Evolutionary conservation across 352 stramenopile species (phyloP).

Genomic region (Peronospora tabacina): DNA sequence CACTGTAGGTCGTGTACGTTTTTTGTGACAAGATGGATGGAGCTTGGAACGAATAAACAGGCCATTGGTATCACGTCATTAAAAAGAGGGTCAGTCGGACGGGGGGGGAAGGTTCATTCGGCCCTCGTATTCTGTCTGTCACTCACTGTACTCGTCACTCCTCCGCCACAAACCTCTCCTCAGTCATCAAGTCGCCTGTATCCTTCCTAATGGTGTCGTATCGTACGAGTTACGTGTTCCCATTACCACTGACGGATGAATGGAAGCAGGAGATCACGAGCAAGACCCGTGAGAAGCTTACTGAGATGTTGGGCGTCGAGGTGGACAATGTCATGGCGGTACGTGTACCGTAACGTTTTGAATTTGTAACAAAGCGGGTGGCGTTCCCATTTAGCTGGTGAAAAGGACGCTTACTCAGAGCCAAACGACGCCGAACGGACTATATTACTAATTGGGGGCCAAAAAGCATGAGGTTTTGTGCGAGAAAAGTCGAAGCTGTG

Average conservation of each 20-base stretch:
- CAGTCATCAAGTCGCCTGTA: background rate
- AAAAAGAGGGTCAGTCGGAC: too few relatives aligned
- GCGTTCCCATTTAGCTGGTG: slow-evolving; percentile 17
- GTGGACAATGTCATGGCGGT: slow-evolving; percentile 85
- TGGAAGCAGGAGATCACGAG: slow-evolving; percentile 53
- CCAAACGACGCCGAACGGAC: too few relatives aligned
- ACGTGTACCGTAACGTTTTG: slow-evolving; percentile 25
- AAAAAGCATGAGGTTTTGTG: background rate
- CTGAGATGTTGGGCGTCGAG: slow-evolving; percentile 74
- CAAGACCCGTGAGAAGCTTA: slow-evolving; percentile 46
- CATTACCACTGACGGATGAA: slow-evolving; percentile 40
- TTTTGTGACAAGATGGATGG: too few relatives aligned
- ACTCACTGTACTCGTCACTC: too few relatives aligned
- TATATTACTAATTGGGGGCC: too few relatives aligned
- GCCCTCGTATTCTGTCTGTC: too few relatives aligned
- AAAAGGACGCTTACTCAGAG: slow-evolving; percentile 24
- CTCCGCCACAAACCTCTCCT: too few relatives aligned
- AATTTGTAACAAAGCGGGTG: slow-evolving; percentile 3
- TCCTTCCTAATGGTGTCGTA: slow-evolving; percentile 8
- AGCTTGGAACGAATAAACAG: too few relatives aligned
- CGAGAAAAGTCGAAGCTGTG: slow-evolving; percentile 4
- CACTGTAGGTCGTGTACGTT: too few relatives aligned
- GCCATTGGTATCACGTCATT: too few relatives aligned
- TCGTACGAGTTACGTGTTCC: slow-evolving; percentile 55
- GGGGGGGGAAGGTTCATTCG: too few relatives aligned